Evolutionary conservation across 768 basidiomycete species (phyloP).

Genomic region (Trametes meyenii): DNA sequence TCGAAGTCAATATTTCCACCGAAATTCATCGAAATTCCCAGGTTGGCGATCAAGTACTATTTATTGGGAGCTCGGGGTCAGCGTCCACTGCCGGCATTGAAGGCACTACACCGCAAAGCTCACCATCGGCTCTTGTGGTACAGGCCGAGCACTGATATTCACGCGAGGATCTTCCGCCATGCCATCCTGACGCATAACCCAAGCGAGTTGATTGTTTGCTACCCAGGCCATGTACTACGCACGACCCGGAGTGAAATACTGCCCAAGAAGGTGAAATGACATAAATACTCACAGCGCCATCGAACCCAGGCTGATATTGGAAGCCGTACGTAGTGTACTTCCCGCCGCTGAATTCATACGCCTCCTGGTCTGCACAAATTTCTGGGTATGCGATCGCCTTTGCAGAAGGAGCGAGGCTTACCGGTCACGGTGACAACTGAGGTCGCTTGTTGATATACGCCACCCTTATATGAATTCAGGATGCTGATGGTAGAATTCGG

Average conservation of each 20-base stretch:
- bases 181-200: constrained; percentile 69
- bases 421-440: constrained; percentile 41
- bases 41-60: constrained; percentile 57
- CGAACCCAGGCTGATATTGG: constrained; percentile 77
- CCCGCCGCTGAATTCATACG: constrained; percentile 59
- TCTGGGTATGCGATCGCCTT: no score
- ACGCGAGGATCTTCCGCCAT: constrained; percentile 57
- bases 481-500: constrained; percentile 48
- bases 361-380: constrained; percentile 57
- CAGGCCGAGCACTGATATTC: constrained; percentile 66
- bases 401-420: constrained; percentile 42
- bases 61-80: not conserved
- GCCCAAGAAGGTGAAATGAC: constrained; percentile 37
- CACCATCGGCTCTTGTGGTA: constrained; percentile 87
- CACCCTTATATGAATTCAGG: constrained; percentile 73
- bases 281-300: constrained; percentile 50
- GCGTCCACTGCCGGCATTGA: not conserved
- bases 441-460: constrained; percentile 79
- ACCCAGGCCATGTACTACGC: constrained; percentile 84
- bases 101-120: constrained; percentile 30
- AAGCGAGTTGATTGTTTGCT: constrained; percentile 57
- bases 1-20: constrained; percentile 53
- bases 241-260: not conserved
- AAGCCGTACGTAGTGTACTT: constrained; percentile 77
- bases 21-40: constrained; percentile 66